Percentiles rank a stretch among this genome's conserved stretches.
Evolutionary conservation across 306 rosid species (phyloP).

Genomic region (Potentilla sterilis): DNA sequence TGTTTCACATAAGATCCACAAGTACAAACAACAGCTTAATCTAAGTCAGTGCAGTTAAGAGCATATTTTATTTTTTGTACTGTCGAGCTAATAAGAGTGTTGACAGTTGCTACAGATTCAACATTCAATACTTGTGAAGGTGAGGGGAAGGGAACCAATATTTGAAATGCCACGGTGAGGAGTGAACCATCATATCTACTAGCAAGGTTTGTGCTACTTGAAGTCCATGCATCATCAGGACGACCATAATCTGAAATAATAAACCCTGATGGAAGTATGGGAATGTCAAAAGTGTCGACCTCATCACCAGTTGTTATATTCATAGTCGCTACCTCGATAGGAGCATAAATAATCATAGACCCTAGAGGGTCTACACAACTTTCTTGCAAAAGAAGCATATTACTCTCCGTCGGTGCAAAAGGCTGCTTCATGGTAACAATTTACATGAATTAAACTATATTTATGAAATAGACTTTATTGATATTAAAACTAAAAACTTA

Average conservation of each 20-base stretch:
- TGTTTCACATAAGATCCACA: not conserved
- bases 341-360: conserved; percentile 48
- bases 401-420: conserved; percentile 29
- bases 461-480: too few relatives aligned
- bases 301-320: conserved; percentile 28
- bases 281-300: conserved; percentile 37
- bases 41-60: conserved; percentile 33
- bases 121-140: conserved; percentile 21
- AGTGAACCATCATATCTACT: conserved; percentile 41
- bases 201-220: not conserved
- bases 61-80: conserved; percentile 47
- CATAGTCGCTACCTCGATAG: conserved; percentile 33
- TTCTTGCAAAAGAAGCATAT: conserved; percentile 58
- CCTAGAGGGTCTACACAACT: conserved; percentile 43
- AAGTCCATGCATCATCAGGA: not conserved
- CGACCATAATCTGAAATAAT: conserved; percentile 48
- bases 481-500: not conserved
- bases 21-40: conserved; percentile 12
- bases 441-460: not conserved
- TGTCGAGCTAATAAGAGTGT: conserved; percentile 35
- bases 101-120: conserved; percentile 37
- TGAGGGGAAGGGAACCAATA: conserved; percentile 23
- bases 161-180: conserved; percentile 53
- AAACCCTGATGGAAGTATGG: conserved; percentile 65
- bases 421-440: conserved; percentile 46